Percentiles rank a stretch among this genome's conserved stretches.
These are phyloP conservation scores for Leccinum disarticulatum DNA, from an alignment of 768 basidiomycete genomes.

Conservation along the genomic window DNA sequence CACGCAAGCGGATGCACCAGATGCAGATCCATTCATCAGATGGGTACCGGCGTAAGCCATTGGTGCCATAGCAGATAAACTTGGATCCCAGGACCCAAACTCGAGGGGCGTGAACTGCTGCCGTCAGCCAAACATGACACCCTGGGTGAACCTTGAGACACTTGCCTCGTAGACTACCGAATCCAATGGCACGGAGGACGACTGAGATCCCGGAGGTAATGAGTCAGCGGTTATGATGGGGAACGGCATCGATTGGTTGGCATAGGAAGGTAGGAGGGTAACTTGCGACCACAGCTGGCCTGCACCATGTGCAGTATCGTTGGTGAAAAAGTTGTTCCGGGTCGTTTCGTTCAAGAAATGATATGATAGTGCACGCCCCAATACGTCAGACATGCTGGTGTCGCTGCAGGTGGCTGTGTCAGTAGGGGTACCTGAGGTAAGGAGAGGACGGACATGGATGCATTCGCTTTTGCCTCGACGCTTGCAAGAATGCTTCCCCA, in stretches of 20 bases:
- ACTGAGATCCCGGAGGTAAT: conserved; percentile 43
- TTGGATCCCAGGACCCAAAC: conserved; percentile 73
- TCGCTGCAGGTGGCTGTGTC: conserved; percentile 38
- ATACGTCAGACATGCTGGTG: conserved; percentile 65
- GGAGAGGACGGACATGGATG: conserved; percentile 46
- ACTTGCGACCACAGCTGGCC: conserved; percentile 68
- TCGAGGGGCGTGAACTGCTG: conserved; percentile 60
- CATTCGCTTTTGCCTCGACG: conserved; percentile 53
- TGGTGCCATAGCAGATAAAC: conserved; percentile 67
- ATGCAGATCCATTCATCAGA: conserved; percentile 54
- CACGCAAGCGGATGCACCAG: conserved; percentile 59
- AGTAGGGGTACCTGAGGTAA: not conserved
- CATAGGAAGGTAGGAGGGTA: conserved; percentile 49
- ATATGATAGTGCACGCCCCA: conserved; percentile 63
- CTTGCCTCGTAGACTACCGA: conserved; percentile 60
- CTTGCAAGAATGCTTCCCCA: conserved; percentile 55
- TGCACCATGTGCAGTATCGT: conserved; percentile 63
- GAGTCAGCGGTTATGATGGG: conserved; percentile 66
- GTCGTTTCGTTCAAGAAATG: conserved; percentile 73
- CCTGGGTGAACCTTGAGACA: conserved; percentile 5
- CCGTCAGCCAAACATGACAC: not conserved
- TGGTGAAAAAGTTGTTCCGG: conserved; percentile 57
- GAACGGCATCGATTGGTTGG: conserved; percentile 53
- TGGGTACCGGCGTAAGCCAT: conserved; percentile 64
- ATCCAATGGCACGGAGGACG: conserved; percentile 39